Base-by-base conservation (phyloP, 2,329 filamentous ascomycete genomes). In the Phyllachora maydis region DNA sequence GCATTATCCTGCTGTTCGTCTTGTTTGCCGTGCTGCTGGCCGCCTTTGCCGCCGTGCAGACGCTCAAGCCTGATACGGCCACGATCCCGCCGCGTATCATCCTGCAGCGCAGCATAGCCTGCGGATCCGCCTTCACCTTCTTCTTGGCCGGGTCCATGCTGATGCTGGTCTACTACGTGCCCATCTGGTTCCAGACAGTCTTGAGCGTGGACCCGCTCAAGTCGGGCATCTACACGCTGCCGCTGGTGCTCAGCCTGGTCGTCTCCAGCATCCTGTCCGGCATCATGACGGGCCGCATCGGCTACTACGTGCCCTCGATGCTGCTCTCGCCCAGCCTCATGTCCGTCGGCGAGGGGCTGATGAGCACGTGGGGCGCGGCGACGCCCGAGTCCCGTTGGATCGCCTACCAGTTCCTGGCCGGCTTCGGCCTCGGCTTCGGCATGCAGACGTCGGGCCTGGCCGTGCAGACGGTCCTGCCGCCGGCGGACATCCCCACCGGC, bases 281-380 rank as follows among this genome's bases (percentile, higher is more conserved):
- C 14, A 40, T 41, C 1, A 30, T 51, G 19, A 65, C 59, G 2
- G 54, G 60, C 24, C 52, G 50, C 25, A 44, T 65, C 14, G 66
- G 66, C 17, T 70, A 71, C 38, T 71, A 71, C 30, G 55, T 57
- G 4, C 65, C 59, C 0, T 52, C 53, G 11, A 65, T 68, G 59
- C 44, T 68, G 10, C 19, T 52, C 10, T 53, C 53, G 6, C 53
- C 62, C 3, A 46, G 49, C 29, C 40, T 62, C 31, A 54, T 55
- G 48, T 45, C 58, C 5, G 31, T 62, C 6, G 64, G 62, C 12
- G 46, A 58, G 23, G 67, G 66, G 3, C 50, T 72, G 8, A 46
- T 72, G 33, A 65, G 53, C 26, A 71, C 63, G 0, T 54, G 70
- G 16, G 44, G 39, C 10, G 52, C 55, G 2, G 32, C 40, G 23